Base-by-base conservation (phyloP, 768 basidiomycete genomes). In the Termitomyces sp. region DNA sequence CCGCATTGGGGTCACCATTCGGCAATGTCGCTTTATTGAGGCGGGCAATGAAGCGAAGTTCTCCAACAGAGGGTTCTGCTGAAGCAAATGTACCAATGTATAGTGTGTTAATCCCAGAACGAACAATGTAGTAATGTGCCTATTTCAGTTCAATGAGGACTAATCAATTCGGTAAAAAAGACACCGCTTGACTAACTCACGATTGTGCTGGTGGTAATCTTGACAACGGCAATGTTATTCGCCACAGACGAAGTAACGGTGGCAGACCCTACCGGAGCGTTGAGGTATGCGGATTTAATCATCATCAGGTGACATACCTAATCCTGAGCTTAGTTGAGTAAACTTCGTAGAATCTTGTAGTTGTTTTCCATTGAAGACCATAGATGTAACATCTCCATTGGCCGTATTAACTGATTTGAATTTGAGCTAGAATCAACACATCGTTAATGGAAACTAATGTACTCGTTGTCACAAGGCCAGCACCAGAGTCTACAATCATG, bases 1-100 rank as follows among this genome's bases (percentile, higher is more conserved):
- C 75, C n/a, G 77, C 69, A 43, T 63, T 66, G 7, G 68, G 62
- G 20, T 70, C 63, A 13, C 78, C 78, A 57, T 73, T 76, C 2
- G 76, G 74, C 5, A 79, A 63, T 2, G 72, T 66, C 8, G 74
- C 67, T 56, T 72, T 76, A 13, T 68, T 71, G 22, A 81, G 70
- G 35, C 79, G 77, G 16, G 78, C 77, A 57, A 81, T 78, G 64
- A 77, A 75, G 28, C 78, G 74, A 54, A 80, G 68, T 57, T 80
- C 79, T 20, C 79, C 79, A 20, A 81, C 75, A 36, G 60, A 60
- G 1, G 79, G 79, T 60, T 81, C 77, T 14, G 77, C 76, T 7
- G 78, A 74, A 18, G 73, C 73, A 57, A 70, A 77, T 6, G 78
- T 79, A 8, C 75, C 78, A 57, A 79, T 75, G 61, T 78, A 79